phyloP scores from a whole-genome alignment of 2,329 filamentous ascomycete species.

The Phialocephala sp. region DNA sequence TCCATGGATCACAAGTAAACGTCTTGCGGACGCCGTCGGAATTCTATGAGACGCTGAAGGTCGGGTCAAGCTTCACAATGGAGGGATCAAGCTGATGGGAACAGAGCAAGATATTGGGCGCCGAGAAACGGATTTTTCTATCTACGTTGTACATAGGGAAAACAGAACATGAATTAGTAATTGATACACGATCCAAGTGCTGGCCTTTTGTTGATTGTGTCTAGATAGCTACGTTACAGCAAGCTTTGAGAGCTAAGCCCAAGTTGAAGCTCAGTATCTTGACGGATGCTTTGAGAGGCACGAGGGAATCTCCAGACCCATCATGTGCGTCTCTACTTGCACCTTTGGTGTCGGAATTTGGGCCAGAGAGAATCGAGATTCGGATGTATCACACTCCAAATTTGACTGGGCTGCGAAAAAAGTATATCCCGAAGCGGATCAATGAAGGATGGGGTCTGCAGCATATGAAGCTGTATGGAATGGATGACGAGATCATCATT shows the following conservation, averaged over 20 bases:
- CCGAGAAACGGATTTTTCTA: conserved; percentile 81
- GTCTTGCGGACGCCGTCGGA: conserved; percentile 82
- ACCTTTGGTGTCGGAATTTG: conserved; percentile 84
- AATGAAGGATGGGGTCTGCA: conserved; percentile 99
- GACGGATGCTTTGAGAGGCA: conserved; percentile 89
- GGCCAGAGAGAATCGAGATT: conserved; percentile 82
- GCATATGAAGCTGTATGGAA: conserved; percentile 98
- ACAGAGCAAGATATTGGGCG: conserved; percentile 80
- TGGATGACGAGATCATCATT: conserved; percentile 94
- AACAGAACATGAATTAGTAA: conserved; percentile 82
- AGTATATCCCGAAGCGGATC: conserved; percentile 82
- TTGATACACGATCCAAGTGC: conserved; percentile 32
- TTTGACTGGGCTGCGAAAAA: conserved; percentile 83
- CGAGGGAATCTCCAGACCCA: conserved; percentile 82
- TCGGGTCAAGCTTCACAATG: conserved; percentile 45
- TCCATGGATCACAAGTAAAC: conserved; percentile 79
- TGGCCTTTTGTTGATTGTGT: conserved; percentile 21
- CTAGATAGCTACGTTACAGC: conserved; percentile 76
- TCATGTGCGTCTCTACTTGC: conserved; percentile 89
- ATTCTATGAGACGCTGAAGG: conserved; percentile 92
- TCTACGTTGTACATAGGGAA: conserved; percentile 98
- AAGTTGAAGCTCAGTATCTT: conserved; percentile 84
- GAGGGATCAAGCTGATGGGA: conserved; percentile 37
- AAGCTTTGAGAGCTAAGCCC: conserved; percentile 76
- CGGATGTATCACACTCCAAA: conserved; percentile 99